These are phyloP conservation scores for Diaporthe longicolla DNA, from an alignment of 2,329 filamentous ascomycete species.

Conservation along the genomic window DNA sequence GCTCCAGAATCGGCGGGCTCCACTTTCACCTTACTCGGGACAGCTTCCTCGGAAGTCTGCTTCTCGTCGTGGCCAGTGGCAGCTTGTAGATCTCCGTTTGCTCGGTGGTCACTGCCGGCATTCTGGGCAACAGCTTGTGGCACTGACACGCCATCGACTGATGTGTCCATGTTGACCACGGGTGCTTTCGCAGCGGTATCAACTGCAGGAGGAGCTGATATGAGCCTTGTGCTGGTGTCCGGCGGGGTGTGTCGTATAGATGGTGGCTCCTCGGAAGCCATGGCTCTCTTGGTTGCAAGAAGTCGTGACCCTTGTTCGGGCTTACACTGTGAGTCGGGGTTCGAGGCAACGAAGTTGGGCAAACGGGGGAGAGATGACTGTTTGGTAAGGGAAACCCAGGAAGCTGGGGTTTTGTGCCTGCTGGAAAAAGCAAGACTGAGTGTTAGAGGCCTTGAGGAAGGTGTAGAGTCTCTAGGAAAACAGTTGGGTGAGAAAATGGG, in stretches of 20 bases:
- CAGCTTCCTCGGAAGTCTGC: not conserved
- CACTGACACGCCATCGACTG: not conserved
- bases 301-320: too few species aligned
- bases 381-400: too few species aligned
- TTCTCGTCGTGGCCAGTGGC: not conserved
- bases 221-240: not conserved
- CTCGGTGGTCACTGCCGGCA: not conserved
- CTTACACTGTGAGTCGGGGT: too few species aligned
- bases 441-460: too few species aligned
- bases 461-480: not conserved
- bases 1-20: not conserved
- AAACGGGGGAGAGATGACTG: too few species aligned
- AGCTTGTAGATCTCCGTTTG: not conserved
- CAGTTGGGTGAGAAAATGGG: not conserved
- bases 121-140: not conserved
- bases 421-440: not conserved
- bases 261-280: conserved; percentile 5
- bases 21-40: not conserved
- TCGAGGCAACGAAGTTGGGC: too few species aligned
- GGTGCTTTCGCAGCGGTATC: not conserved
- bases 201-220: not conserved
- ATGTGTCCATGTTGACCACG: not conserved
- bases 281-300: not conserved
- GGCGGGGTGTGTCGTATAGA: not conserved
- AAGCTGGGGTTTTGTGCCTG: not conserved